phyloP scores from a whole-genome alignment of 2,329 filamentous ascomycete species.

The Colletotrichum somersetense region DNA sequence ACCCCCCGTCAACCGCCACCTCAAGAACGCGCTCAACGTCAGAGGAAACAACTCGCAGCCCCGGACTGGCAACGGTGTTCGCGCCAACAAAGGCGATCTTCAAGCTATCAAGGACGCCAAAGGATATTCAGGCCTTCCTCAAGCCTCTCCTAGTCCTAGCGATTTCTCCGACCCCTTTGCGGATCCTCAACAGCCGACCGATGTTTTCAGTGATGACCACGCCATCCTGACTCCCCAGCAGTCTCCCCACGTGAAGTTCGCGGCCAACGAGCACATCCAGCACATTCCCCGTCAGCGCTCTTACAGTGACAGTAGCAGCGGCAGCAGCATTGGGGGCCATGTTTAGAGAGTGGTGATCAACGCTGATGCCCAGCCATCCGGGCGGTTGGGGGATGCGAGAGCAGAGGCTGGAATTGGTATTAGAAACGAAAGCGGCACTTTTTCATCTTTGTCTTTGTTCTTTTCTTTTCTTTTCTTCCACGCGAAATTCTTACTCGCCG shows the following conservation, averaged over 20 bases:
- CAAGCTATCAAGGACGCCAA: conserved; percentile 2
- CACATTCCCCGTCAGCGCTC: conserved; percentile 17
- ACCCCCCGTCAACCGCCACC: conserved; percentile 32
- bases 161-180: conserved; percentile 29
- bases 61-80: conserved; percentile 22
- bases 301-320: conserved; percentile 12
- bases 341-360: neutral
- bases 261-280: conserved; percentile 26
- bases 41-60: conserved; percentile 10
- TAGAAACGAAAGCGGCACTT: conserved; percentile 23
- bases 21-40: conserved; percentile 32
- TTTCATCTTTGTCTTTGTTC: neutral
- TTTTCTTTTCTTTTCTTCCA: neutral
- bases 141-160: conserved; percentile 14
- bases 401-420: neutral
- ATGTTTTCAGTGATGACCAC: conserved; percentile 9
- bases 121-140: conserved; percentile 22
- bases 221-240: conserved; percentile 17
- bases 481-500: neutral
- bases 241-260: conserved; percentile 25
- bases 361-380: neutral
- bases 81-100: conserved; percentile 17
- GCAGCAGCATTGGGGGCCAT: conserved; percentile 13
- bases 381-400: neutral
- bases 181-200: conserved; percentile 14